Conservation (phyloP, 352 stramenopile genomes). For the Phytophthora ramorum region DNA sequence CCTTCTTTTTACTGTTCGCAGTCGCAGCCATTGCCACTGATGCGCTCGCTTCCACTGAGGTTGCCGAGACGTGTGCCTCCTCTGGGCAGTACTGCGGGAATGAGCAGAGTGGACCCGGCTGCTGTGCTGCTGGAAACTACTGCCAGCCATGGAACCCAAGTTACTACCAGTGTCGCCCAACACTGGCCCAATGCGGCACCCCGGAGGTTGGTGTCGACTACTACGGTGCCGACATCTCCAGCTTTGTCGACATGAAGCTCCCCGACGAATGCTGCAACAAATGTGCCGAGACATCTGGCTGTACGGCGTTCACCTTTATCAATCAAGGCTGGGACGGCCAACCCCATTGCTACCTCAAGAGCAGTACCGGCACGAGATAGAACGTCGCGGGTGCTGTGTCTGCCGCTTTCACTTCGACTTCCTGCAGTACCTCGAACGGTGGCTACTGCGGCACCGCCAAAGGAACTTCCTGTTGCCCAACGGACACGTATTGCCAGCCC, state of each 20-base stretch:
- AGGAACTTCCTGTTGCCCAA: constrained; percentile 10
- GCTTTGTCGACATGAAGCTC: constrained; percentile 25
- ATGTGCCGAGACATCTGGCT: constrained; percentile 14
- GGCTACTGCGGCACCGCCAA: constrained; percentile 19
- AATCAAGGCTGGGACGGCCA: constrained; percentile 36
- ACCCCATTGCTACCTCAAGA: constrained; percentile 44
- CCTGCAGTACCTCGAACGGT: constrained; percentile 1
- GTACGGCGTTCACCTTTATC: constrained; percentile 38
- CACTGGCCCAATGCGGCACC: constrained; percentile 31
- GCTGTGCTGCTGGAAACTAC: constrained; percentile 46
- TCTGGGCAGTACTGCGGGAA: constrained; percentile 8
- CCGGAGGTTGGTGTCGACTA: constrained; percentile 50
- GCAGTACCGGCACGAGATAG: constrained; percentile 20
- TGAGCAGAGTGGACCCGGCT: constrained; percentile 19
- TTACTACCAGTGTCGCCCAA: constrained; percentile 51
- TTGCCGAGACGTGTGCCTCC: not conserved
- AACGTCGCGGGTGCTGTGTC: constrained; percentile 25
- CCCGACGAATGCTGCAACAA: constrained; percentile 25
- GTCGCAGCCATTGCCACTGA: not conserved
- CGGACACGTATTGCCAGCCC: constrained; percentile 18
- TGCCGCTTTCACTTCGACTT: constrained; percentile 14
- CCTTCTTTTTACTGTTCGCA: not conserved
- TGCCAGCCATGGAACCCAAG: constrained; percentile 51
- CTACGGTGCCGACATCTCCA: constrained; percentile 45
- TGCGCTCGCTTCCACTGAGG: not conserved